Conservation (phyloP, 2,329 filamentous ascomycete species). For the Microdochium paspali region DNA sequence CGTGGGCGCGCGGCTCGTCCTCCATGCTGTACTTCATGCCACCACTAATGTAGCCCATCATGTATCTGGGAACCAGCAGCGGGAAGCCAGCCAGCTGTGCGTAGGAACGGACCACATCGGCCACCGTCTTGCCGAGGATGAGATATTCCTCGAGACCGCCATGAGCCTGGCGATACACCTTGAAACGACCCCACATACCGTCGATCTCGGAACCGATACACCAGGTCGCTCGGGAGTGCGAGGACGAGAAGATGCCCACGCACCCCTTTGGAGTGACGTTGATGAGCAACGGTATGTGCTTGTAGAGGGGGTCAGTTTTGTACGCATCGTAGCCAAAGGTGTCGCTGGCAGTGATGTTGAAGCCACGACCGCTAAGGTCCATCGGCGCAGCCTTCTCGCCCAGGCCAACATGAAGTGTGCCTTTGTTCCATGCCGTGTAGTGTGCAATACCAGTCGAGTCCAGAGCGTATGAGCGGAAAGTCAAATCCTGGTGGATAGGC, state of each 20-base stretch:
- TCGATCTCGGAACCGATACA: slow-evolving; percentile 65
- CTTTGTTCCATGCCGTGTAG: slow-evolving; percentile 52
- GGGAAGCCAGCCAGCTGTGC: slow-evolving; percentile 61
- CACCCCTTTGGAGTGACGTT: slow-evolving; percentile 56
- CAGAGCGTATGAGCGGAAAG: slow-evolving; percentile 54
- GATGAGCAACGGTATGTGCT: slow-evolving; percentile 65
- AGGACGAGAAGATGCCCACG: slow-evolving; percentile 59
- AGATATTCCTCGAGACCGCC: slow-evolving; percentile 65
- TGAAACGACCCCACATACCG: slow-evolving; percentile 66
- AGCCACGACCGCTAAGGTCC: slow-evolving; percentile 58
- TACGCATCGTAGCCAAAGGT: slow-evolving; percentile 67
- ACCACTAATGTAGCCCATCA: slow-evolving; percentile 63
- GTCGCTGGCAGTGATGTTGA: slow-evolving; percentile 59
- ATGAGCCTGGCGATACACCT: slow-evolving; percentile 63
- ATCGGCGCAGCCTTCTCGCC: slow-evolving; percentile 64
- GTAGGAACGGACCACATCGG: slow-evolving; percentile 57
- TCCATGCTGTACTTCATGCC: slow-evolving; percentile 46
- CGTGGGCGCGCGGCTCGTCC: slow-evolving; percentile 40
- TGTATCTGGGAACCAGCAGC: slow-evolving; percentile 59
- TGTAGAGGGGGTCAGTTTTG: slow-evolving; percentile 63
- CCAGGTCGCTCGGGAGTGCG: slow-evolving; percentile 54
- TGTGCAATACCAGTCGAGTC: slow-evolving; percentile 54
- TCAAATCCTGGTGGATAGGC: slow-evolving; percentile 52
- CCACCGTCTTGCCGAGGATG: slow-evolving; percentile 55
- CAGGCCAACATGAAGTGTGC: slow-evolving; percentile 58